Base-by-base conservation (phyloP, 2,329 filamentous ascomycete species). In the Drechslerella coelobrocha region DNA sequence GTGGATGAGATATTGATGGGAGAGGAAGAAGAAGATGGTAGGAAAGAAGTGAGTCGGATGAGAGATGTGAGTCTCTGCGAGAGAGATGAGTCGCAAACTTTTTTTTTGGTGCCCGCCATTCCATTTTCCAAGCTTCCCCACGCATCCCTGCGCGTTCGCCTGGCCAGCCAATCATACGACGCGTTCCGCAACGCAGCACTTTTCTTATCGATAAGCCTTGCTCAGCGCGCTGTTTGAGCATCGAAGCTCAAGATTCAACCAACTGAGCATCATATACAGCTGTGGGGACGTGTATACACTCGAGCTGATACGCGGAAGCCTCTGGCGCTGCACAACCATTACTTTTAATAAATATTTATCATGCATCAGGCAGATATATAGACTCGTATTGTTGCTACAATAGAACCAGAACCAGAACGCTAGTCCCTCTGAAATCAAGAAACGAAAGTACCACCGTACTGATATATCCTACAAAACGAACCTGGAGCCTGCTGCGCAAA, bases 31-130 rank as follows among this genome's bases (percentile, higher is more conserved):
- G 48, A 47, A 29, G 24, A 29, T 43, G 43, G 43, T 52, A 43
- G 23, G 21, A 43, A 37, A 14, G 17, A 34, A 17, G 34, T 12
- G 12, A 29, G 31, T 43, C 21, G 31, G 31, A n/a, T 52, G 31
- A 34, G 43, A 47, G 12, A 31, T 52, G 56, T 56, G 53, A 24
- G n/a, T n/a, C 19, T 27, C 39, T 17, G 39, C 55, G n/a, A n/a
- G n/a, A n/a, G n/a, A n/a, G 65, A 69, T 69, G 65, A 69, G 65
- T 69, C 65, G 63, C 65, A 69, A 68, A 57, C 51, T 54, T 69
- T 69, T 62, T 68, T 68, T 68, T 56, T 52, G 48, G 34, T 54
- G 29, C 24, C 56, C 52, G 63, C 63, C 57, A 62, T 69, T 47
- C 43, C 24, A 43, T 62, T 69, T 68, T 47, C 19, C 23, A 8